phyloP scores from a whole-genome alignment of 2,329 filamentous ascomycete species.

The Colletotrichum theobromicola region DNA sequence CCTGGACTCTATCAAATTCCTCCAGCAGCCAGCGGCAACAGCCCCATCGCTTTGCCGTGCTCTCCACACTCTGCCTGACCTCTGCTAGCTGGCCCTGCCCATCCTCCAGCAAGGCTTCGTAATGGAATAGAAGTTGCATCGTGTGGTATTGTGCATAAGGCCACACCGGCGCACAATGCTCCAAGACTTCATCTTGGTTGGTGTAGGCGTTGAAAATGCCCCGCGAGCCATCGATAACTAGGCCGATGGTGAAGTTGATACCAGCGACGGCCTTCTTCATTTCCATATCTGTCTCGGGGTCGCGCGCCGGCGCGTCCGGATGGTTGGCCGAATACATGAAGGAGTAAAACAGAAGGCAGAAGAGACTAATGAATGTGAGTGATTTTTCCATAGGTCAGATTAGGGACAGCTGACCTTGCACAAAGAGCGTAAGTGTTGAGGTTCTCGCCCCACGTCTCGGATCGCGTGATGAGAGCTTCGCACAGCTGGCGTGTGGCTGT shows the following conservation, averaged over 20 bases:
- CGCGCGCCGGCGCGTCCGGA: constrained; percentile 20
- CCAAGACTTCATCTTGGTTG: constrained; percentile 33
- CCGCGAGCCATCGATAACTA: constrained; percentile 39
- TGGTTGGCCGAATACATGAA: constrained; percentile 31
- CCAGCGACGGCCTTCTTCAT: constrained; percentile 39
- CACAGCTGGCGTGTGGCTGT: constrained; percentile 34
- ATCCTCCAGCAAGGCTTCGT: constrained; percentile 36
- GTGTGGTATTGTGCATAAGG: constrained; percentile 39
- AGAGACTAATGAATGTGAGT: constrained; percentile 26
- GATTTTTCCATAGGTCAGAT: background rate
- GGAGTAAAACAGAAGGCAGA: constrained; percentile 38
- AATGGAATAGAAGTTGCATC: constrained; percentile 35
- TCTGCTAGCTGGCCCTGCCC: constrained; percentile 36
- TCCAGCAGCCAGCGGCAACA: constrained; percentile 29
- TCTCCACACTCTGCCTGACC: constrained; percentile 37
- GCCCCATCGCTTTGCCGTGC: constrained; percentile 38
- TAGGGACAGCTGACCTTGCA: constrained; percentile 28
- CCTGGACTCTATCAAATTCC: constrained; percentile 13
- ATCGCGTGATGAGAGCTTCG: constrained; percentile 37
- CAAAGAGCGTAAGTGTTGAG: constrained; percentile 40
- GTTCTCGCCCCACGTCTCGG: constrained; percentile 38
- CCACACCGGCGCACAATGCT: constrained; percentile 36
- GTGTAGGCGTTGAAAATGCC: constrained; percentile 38
- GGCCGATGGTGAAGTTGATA: constrained; percentile 40
- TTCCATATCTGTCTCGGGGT: constrained; percentile 29